Conservation (phyloP, 169 alveolate genomes). For the Babesia sp. region DNA sequence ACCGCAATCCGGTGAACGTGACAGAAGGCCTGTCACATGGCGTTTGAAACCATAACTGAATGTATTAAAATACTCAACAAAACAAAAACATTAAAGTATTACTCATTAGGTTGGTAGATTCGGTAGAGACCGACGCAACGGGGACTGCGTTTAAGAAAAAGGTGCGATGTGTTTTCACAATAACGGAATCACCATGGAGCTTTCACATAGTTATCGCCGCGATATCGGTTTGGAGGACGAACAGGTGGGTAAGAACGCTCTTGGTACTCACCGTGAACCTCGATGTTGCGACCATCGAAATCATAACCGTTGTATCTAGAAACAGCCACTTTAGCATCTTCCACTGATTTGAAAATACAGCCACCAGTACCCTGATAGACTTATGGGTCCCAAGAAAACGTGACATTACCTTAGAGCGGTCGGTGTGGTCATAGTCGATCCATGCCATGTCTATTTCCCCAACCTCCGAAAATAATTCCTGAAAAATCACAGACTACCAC, state of each 20-base stretch:
- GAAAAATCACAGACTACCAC: background rate
- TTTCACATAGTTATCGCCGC: slow-evolving; percentile 1
- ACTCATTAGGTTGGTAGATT: no score
- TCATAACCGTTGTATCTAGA: slow-evolving; percentile 63
- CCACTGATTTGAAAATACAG: slow-evolving; percentile 57
- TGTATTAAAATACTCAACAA: no score
- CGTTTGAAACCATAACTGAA: no score
- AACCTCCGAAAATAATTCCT: slow-evolving; percentile 69
- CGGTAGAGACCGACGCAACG: no score
- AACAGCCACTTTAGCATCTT: slow-evolving; percentile 73
- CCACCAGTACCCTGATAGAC: slow-evolving; percentile 78
- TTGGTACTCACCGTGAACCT: slow-evolving; percentile 52
- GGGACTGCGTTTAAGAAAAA: no score
- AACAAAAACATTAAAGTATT: no score
- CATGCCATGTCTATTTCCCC: slow-evolving; percentile 77
- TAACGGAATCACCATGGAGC: slow-evolving; percentile 35
- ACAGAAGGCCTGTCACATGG: no score
- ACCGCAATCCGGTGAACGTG: no score
- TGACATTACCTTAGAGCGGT: slow-evolving; percentile 75
- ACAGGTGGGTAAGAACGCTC: background rate
- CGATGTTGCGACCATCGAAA: slow-evolving; percentile 38
- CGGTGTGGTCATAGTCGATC: slow-evolving; percentile 80
- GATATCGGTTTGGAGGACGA: background rate
- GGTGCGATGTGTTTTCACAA: no score
- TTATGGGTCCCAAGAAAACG: slow-evolving; percentile 1